Evolutionary conservation across 805 yeast genomes (phyloP), one percentile per base, ranked within the genome.

Genomic region (Dipodascopsis tothii): DNA sequence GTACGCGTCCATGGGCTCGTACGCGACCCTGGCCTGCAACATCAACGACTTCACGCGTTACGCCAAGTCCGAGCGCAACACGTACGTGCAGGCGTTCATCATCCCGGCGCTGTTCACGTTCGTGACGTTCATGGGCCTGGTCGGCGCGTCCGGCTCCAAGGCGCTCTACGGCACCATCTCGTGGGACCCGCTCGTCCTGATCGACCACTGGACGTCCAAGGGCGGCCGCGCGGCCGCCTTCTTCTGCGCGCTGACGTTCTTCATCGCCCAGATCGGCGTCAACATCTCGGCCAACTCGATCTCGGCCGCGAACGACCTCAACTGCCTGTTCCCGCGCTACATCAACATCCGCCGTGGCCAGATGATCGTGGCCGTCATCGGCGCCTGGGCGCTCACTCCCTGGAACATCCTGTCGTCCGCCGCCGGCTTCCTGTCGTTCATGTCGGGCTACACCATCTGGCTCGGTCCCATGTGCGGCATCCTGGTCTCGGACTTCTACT

Each of bases 391-490:
- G 39, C 76, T 84, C 50, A 80, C 86, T 60, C 94, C 94, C 36
- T 84, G 94, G 94, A 73, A 83, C 55, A 73, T 84, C 58, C 68
- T 79, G 59, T 68, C 80, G 3, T 69, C 82, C 4, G 74, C 85
- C 1, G 77, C 78, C 33, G 80, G 72, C 64, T 84, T 84, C 66
- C 80, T 92, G 30, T 80, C 88, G 5, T 85, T 84, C 56, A 65
- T 85, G 42, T 73, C 82, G 33, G 90, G 94, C 3, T 39, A 39
- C 5, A 4, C 21, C 37, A 9, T 35, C 3, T 62, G 68, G 49
- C 53, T 66, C 42, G 61, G 68, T 4, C 72, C 74, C 4, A 47
- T 69, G 35, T 61, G 63, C 25, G 70, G 63, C 1, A 58, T 71
- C 35, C 52, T 60, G 28, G 44, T 62, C 18, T 57, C 63, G 33